Evolutionary conservation across 2,329 filamentous ascomycete genomes (phyloP).

Genomic region (Trichoderma pleuroti): DNA sequence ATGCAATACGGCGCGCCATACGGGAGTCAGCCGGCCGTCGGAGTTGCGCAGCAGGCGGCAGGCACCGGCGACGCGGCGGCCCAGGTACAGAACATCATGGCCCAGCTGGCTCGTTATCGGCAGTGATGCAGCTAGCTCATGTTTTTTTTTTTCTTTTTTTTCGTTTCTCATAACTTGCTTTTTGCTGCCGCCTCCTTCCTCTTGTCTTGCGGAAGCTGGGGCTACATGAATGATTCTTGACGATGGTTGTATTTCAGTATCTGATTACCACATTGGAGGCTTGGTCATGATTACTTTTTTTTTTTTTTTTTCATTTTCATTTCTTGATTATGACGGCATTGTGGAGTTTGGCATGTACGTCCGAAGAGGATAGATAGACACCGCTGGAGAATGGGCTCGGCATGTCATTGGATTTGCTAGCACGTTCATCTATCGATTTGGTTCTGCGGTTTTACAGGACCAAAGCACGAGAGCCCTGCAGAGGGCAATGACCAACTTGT

Average conservation of each 20-base stretch:
- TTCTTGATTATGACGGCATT: neutral
- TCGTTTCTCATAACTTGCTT: neutral
- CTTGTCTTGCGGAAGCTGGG: neutral
- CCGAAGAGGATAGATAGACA: slow-evolving; percentile 10
- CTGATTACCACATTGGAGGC: slow-evolving; percentile 19
- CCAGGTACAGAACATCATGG: slow-evolving; percentile 70
- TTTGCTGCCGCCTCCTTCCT: neutral
- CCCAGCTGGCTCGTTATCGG: slow-evolving; percentile 63
- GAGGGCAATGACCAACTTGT: neutral
- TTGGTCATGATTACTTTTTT: slow-evolving; percentile 4
- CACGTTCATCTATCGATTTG: neutral
- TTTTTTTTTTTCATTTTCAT: neutral
- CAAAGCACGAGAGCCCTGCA: neutral
- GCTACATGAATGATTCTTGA: slow-evolving; percentile 10
- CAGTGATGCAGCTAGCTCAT: slow-evolving; percentile 37
- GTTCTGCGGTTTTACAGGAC: neutral
- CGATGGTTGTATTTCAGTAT: slow-evolving; percentile 14
- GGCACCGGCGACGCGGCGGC: slow-evolving; percentile 41
- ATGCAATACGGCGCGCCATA: slow-evolving; percentile 31
- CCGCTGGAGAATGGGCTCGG: slow-evolving; percentile 4
- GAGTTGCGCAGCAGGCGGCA: slow-evolving; percentile 23
- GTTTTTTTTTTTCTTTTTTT: neutral
- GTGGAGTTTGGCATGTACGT: neutral
- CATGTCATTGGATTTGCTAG: neutral
- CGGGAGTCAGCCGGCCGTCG: slow-evolving; percentile 30